phyloP scores from a whole-genome alignment of 257 asterid genomes.

The Craterostigma plantagineum region DNA sequence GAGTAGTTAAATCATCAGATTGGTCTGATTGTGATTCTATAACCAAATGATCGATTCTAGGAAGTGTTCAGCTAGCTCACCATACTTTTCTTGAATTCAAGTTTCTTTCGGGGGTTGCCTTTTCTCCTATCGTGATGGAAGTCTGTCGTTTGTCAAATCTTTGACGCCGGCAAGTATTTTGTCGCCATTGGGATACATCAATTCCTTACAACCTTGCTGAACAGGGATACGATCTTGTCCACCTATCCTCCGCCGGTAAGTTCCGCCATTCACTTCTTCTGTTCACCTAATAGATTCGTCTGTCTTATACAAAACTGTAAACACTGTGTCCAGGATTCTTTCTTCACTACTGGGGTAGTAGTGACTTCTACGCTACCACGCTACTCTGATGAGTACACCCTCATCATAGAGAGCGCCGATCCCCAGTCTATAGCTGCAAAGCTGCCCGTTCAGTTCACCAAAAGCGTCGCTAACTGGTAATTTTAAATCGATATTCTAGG shows the following conservation, averaged over 20 bases:
- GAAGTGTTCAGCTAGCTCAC: no score
- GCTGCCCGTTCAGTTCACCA: conserved; percentile 68
- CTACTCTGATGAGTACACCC: conserved; percentile 81
- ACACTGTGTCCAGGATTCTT: conserved; percentile 51
- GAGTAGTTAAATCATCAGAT: no score
- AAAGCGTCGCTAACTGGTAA: conserved; percentile 81
- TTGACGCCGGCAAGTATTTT: conserved; percentile 84
- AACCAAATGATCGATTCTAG: no score
- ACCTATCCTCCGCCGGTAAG: conserved; percentile 87
- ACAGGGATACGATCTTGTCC: conserved; percentile 71
- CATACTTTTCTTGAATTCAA: background rate
- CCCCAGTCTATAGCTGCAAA: conserved; percentile 76
- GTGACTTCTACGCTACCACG: conserved; percentile 88
- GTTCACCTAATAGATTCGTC: no score
- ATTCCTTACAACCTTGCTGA: conserved; percentile 51
- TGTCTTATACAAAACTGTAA: no score
- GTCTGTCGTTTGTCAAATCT: conserved; percentile 17
- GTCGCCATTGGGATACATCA: conserved; percentile 62
- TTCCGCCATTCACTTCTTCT: conserved; percentile 5
- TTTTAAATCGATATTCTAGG: background rate
- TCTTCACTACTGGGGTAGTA: conserved; percentile 53
- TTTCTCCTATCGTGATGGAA: conserved; percentile 3
- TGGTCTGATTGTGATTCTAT: no score
- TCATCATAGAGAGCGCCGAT: conserved; percentile 71
- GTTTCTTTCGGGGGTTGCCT: conserved; percentile 1